Base-by-base conservation (phyloP, 352 stramenopile species). In the Globisporangium paroecandrum region DNA sequence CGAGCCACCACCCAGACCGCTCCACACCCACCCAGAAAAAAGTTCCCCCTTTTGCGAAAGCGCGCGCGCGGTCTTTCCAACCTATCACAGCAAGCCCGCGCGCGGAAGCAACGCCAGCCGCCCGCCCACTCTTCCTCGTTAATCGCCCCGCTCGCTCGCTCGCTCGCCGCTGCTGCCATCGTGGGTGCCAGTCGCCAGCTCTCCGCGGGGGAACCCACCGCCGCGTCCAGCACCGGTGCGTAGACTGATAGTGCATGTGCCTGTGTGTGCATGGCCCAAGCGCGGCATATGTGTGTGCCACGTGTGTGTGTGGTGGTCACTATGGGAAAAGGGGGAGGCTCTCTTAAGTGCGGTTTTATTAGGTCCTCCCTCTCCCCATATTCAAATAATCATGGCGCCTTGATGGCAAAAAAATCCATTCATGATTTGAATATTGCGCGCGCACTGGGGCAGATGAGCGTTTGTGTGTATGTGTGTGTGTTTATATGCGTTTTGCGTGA, bases 171-270 rank as follows among this genome's bases (percentile, higher is more conserved):
- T 46, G 63, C 63, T 56, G 64, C 54, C 64, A 69, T 63, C 64
- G 64, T 69, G 64, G 64, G 55, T 69, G 54, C 54, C 64, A 69
- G 25, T 69, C 55, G 64, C 54, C n/a, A 58, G 64, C 64, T 69
- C 43, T 62, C 38, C 38, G 27, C 64, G 54, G 64, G 54, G 64
- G 64, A 69, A 51, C 55, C 64, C 54, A 62, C 36, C 25, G 27
- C 38, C 38, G 55, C 63, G 22, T 62, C 63, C 57, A 25, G 63
- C 63, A 69, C 64, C 64, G 55, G 55, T 69, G 64, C 64, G 64
- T 69, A 34, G 18, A 25, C 18, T 25, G 20, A 27, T 4, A 22
- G 10, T 10, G 32, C 32, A 7, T n/a, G 4, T 43, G 22, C 13
- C 24, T 65, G 4, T 56, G 34, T 61, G 9, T 27, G 32, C 49